These are phyloP conservation scores for Croton setiger DNA, from an alignment of 441 rosid species.

Conservation along the genomic window DNA sequence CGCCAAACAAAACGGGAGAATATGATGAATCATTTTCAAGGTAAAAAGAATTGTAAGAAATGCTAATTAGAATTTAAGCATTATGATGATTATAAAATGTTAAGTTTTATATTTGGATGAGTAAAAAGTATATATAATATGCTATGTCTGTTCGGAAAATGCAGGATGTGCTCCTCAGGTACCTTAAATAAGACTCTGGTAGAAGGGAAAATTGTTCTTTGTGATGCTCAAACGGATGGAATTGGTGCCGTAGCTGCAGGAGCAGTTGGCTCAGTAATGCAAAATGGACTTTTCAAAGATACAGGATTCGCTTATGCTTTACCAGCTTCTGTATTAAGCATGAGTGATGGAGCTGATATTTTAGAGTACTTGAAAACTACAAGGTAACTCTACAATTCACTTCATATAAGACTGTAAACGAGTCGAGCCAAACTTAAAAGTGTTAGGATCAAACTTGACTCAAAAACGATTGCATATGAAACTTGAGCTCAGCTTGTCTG, in stretches of 20 bases:
- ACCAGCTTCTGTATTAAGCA: conserved; percentile 27
- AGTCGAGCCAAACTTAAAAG: no score
- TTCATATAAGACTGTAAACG: background rate
- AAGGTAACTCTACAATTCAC: conserved; percentile 23
- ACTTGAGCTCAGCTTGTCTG: no score
- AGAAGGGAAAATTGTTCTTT: conserved; percentile 62
- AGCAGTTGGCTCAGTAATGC: conserved; percentile 48
- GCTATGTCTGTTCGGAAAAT: background rate
- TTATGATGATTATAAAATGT: background rate
- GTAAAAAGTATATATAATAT: no score
- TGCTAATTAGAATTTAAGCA: background rate
- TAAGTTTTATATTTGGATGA: background rate
- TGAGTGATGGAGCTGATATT: conserved; percentile 18
- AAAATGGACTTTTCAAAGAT: conserved; percentile 19
- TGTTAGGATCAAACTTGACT: no score
- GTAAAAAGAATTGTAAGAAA: background rate
- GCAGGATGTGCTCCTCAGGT: conserved; percentile 25
- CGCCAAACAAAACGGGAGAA: conserved; percentile 24
- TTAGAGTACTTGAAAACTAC: conserved; percentile 28
- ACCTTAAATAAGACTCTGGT: conserved; percentile 39
- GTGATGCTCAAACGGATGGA: conserved; percentile 46
- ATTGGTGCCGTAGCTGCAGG: conserved; percentile 56
- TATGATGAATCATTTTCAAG: background rate
- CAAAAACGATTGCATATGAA: no score
- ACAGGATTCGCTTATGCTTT: conserved; percentile 22